Base-by-base conservation (phyloP, 345 rosid species). In the Brassica juncea region DNA sequence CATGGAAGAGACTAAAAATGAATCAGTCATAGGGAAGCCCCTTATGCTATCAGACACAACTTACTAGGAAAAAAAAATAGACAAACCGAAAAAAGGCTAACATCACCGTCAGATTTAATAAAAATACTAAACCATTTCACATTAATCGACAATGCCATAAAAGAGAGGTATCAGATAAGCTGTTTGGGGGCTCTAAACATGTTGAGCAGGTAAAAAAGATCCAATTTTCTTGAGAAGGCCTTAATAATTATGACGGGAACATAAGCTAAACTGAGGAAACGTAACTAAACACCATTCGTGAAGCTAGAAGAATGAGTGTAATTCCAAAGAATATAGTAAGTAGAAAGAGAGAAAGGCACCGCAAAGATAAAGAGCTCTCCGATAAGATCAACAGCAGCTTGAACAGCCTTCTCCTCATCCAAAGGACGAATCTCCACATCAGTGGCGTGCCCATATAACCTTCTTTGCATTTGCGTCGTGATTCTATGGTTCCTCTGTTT, bases 321-420 rank as follows among this genome's bases (percentile, higher is more conserved):
- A 19, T 19, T 19, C 19, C 19, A 30, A 5, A 3, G 32, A 30
- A 30, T 3, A 30, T 30, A 34, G 8, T 6, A 8, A 37, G 44
- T 19, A 37, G 44, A 37, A 12, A 31, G 34, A 37, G 44, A 39
- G 52, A 44, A 5, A 4, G n/a, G 15, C 86, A 94, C 99, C 87
- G 89, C 72, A 79, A 94, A 94, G 78, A 92, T 80, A 52, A 94
- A 94, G 78, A 94, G 27, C 77, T 95, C 98, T 14, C 98, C 98
- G n/a, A 89, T 86, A 42, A 95, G 94, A 77, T 93, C 97, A 10
- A 84, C 94, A 74, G 98, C 99, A 83, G 91, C 97, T 86, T 93
- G 98, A 54, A 95, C 94, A 74, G 99, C 99, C 84, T 90, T 95
- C 81, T 91, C 92, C 76, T 95, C 97, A 65, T 95, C 82, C 85